phyloP scores from a whole-genome alignment of 139 green algal genomes.

The Ulvella scutata region DNA sequence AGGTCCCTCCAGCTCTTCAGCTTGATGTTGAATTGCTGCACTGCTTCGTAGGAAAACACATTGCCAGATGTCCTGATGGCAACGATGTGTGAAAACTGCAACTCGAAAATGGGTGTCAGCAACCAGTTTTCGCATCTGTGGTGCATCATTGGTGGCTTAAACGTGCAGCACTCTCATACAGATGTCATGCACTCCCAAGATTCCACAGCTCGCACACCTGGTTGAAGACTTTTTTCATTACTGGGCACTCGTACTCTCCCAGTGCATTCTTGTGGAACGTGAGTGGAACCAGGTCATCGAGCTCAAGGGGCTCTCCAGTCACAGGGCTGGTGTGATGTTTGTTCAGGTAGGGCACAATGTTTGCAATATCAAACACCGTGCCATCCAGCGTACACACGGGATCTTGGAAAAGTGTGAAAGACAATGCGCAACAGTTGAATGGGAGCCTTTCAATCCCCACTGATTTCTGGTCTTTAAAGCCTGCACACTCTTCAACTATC shows the following conservation, averaged over 20 bases:
- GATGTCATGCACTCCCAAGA: no score
- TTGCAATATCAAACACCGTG: conserved; percentile 49
- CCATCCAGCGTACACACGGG: conserved; percentile 74
- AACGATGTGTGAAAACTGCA: conserved; percentile 69
- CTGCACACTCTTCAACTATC: no score
- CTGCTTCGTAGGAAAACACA: conserved; percentile 47
- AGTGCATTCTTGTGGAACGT: conserved; percentile 84
- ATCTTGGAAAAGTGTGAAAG: conserved; percentile 87
- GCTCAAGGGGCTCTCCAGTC: conserved; percentile 54
- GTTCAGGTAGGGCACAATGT: conserved; percentile 73
- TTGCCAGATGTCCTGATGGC: conserved; percentile 73
- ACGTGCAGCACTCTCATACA: no score
- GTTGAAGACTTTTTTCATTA: conserved; percentile 90
- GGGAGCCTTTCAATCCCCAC: conserved; percentile 65
- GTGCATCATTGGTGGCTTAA: no score
- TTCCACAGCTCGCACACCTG: neutral
- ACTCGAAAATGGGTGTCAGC: no score
- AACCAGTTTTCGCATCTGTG: no score
- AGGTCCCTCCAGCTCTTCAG: conserved; percentile 82
- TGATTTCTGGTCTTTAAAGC: conserved; percentile 5
- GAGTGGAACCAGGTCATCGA: conserved; percentile 79
- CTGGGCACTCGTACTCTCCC: conserved; percentile 73
- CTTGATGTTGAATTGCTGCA: conserved; percentile 91
- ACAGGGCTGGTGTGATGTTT: conserved; percentile 76
- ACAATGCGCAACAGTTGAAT: conserved; percentile 87